Percentiles rank a stretch among this genome's conserved stretches.
These are phyloP conservation scores for Clavispora phyllophila DNA, from an alignment of 805 yeast genomes.

Conservation along the genomic window DNA sequence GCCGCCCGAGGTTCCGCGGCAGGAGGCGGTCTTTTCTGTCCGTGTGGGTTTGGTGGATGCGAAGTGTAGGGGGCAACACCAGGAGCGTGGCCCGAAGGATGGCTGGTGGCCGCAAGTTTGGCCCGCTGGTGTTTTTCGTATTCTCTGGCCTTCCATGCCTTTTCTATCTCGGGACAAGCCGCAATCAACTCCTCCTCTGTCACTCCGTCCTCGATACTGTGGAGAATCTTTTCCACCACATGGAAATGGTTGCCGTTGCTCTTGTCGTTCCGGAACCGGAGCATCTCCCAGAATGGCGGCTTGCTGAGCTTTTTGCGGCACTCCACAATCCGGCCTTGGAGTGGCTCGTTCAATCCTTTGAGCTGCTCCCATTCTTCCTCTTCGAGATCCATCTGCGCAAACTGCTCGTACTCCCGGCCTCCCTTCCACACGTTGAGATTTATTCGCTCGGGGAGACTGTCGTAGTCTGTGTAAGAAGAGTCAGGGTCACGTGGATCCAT, in stretches of 20 bases:
- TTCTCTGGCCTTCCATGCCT: conserved; percentile 59
- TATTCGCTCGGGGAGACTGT: conserved; percentile 60
- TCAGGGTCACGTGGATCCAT: conserved; percentile 62
- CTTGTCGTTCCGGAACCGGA: conserved; percentile 93
- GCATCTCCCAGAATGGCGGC: conserved; percentile 68
- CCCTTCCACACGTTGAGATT: conserved; percentile 80
- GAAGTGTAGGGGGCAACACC: conserved; percentile 9
- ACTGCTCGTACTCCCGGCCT: conserved; percentile 52
- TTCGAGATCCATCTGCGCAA: conserved; percentile 54
- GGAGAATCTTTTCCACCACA: conserved; percentile 76
- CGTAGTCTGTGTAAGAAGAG: conserved; percentile 75
- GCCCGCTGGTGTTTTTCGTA: conserved; percentile 26
- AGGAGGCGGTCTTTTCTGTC: not conserved
- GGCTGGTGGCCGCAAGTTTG: not conserved
- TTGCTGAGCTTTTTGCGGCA: conserved; percentile 59
- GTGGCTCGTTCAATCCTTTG: conserved; percentile 68
- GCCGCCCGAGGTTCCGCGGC: conserved; percentile 1
- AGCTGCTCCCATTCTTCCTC: conserved; percentile 79
- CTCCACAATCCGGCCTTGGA: conserved; percentile 86
- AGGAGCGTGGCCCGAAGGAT: conserved; percentile 4
- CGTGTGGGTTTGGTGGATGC: not conserved
- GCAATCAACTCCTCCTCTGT: conserved; percentile 67
- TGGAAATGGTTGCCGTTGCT: conserved; percentile 77
- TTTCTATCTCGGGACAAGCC: conserved; percentile 51
- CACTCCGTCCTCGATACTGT: conserved; percentile 84